Conservation (phyloP, 257 asterid genomes). For the Dorcoceras hygrometricum region DNA sequence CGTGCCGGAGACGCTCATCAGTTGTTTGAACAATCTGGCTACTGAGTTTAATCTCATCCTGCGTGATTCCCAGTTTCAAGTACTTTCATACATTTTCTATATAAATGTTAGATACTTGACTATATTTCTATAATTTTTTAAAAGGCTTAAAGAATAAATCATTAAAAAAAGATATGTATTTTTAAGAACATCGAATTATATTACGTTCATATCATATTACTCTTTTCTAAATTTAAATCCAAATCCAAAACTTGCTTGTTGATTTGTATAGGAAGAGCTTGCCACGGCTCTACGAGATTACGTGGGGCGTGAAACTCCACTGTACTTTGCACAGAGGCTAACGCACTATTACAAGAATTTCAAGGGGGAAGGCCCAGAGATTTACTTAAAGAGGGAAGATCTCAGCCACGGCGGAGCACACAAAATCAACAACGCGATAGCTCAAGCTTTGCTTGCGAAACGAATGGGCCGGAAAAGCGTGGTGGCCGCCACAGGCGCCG, state of each 20-base stretch:
- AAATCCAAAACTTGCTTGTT: too few relatives aligned
- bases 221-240: too few relatives aligned
- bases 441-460: slow-evolving; percentile 81
- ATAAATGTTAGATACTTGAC: too few relatives aligned
- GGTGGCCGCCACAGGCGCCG: slow-evolving; percentile 75
- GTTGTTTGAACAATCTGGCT: slow-evolving; percentile 47
- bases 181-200: too few relatives aligned
- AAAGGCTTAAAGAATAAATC: too few relatives aligned
- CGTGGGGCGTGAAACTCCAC: slow-evolving; percentile 78
- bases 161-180: too few relatives aligned
- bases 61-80: slow-evolving; percentile 56
- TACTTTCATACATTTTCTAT: neutral
- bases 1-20: slow-evolving; percentile 65
- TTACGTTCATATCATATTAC: too few relatives aligned
- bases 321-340: slow-evolving; percentile 64
- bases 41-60: slow-evolving; percentile 44
- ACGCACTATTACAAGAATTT: slow-evolving; percentile 52
- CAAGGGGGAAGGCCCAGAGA: slow-evolving; percentile 56
- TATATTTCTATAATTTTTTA: too few relatives aligned
- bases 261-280: slow-evolving; percentile 44
- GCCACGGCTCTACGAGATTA: slow-evolving; percentile 50
- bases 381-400: slow-evolving; percentile 80
- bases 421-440: slow-evolving; percentile 85
- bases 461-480: slow-evolving; percentile 51
- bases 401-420: slow-evolving; percentile 73